These are phyloP conservation scores for Exophiala oligosperma DNA, from an alignment of 2,329 filamentous ascomycete genomes.

Conservation along the genomic window DNA sequence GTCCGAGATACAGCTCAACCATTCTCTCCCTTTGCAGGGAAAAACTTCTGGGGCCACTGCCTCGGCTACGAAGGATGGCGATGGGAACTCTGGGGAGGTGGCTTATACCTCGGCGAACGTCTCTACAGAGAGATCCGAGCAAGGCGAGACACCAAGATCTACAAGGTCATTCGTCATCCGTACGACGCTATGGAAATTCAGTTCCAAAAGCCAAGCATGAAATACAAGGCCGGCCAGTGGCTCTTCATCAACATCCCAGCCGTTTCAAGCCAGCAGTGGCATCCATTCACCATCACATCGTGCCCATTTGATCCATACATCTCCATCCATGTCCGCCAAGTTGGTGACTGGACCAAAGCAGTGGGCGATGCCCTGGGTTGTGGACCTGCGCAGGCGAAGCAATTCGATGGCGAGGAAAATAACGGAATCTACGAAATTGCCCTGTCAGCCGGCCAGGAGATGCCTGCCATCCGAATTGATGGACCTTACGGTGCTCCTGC, in stretches of 20 bases:
- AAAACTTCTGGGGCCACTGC: slow-evolving; percentile 85
- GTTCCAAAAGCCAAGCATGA: slow-evolving; percentile 93
- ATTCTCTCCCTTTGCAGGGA: slow-evolving; percentile 80
- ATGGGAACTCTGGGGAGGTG: slow-evolving; percentile 89
- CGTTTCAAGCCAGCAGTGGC: slow-evolving; percentile 89
- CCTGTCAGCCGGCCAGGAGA: slow-evolving; percentile 85
- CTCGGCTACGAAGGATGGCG: slow-evolving; percentile 95
- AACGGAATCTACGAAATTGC: slow-evolving; percentile 98
- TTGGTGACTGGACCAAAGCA: slow-evolving; percentile 92
- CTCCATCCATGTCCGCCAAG: slow-evolving; percentile 91
- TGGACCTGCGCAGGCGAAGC: slow-evolving; percentile 79
- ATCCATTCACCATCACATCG: slow-evolving; percentile 98
- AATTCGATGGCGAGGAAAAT: slow-evolving; percentile 87
- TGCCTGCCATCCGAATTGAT: slow-evolving; percentile 87
- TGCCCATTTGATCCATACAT: slow-evolving; percentile 95
- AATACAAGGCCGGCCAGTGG: slow-evolving; percentile 98
- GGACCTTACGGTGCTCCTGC: slow-evolving; percentile 95
- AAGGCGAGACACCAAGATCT: slow-evolving; percentile 81
- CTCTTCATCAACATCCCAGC: slow-evolving; percentile 92
- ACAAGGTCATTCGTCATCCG: slow-evolving; percentile 90
- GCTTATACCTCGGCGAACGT: slow-evolving; percentile 81
- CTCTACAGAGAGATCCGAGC: slow-evolving; percentile 88
- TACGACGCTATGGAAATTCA: slow-evolving; percentile 98
- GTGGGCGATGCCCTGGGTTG: slow-evolving; percentile 96
- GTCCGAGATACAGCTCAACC: slow-evolving; percentile 75